Evolutionary conservation across 2,329 filamentous ascomycete genomes (phyloP).

Genomic region (Dendryphion nanum): DNA sequence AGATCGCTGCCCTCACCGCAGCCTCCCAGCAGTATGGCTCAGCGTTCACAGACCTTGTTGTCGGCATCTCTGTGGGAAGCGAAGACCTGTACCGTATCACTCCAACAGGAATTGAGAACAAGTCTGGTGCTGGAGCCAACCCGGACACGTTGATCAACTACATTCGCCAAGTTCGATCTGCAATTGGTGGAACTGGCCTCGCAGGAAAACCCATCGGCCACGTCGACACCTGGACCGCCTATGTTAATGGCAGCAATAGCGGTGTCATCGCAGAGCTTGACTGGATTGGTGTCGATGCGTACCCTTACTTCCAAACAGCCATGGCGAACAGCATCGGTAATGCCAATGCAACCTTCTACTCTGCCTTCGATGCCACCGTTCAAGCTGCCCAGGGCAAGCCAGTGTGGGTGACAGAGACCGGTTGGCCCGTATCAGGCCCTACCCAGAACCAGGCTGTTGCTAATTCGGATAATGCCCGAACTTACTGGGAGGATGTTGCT

Average conservation of each 20-base stretch:
- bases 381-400: conserved; percentile 63
- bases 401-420: conserved; percentile 86
- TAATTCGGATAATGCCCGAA: conserved; percentile 66
- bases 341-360: conserved; percentile 66
- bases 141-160: conserved; percentile 65
- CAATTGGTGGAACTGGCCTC: conserved; percentile 63
- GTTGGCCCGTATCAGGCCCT: conserved; percentile 75
- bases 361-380: conserved; percentile 61
- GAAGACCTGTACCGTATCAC: conserved; percentile 69
- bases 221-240: conserved; percentile 80
- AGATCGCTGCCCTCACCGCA: conserved; percentile 68
- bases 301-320: conserved; percentile 77
- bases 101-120: conserved; percentile 63
- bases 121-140: conserved; percentile 61
- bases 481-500: conserved; percentile 77
- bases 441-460: conserved; percentile 61
- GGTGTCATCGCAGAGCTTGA: conserved; percentile 69
- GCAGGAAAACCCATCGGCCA: conserved; percentile 67
- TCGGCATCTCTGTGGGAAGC: conserved; percentile 80
- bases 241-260: conserved; percentile 68
- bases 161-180: conserved; percentile 65
- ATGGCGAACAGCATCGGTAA: conserved; percentile 56
- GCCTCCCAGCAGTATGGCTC: conserved; percentile 69
- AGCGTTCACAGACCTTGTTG: conserved; percentile 64
- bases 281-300: conserved; percentile 81